Evolutionary conservation across 108 stramenopile species (phyloP).

Genomic region (Skeletonema menzelii): DNA sequence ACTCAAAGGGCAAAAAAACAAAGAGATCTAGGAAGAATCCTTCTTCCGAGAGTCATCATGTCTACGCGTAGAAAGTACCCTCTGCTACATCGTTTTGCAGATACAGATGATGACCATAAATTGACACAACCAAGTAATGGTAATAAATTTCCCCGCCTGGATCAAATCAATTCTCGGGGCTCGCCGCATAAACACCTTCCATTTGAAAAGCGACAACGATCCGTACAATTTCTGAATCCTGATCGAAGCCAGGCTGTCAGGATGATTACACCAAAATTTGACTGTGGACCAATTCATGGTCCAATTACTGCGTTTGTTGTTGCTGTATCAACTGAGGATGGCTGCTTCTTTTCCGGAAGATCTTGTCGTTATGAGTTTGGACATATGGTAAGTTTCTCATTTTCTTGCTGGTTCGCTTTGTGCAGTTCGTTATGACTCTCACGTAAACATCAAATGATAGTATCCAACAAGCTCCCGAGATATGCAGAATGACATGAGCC

Average conservation of each 20-base stretch:
- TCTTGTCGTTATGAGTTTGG: slow-evolving; percentile 74
- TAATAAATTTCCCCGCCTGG: neutral
- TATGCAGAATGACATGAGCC: slow-evolving; percentile 56
- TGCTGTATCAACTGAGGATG: slow-evolving; percentile 86
- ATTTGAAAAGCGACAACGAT: slow-evolving; percentile 43
- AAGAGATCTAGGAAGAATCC: slow-evolving; percentile 10
- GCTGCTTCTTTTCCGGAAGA: slow-evolving; percentile 81
- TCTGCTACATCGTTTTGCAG: slow-evolving; percentile 33
- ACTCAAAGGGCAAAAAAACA: slow-evolving; percentile 13
- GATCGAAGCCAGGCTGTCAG: slow-evolving; percentile 61
- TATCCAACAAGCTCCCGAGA: slow-evolving; percentile 52
- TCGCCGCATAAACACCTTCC: slow-evolving; percentile 8
- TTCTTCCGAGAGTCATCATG: slow-evolving; percentile 37
- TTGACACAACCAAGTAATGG: neutral
- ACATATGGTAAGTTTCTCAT: slow-evolving; percentile 40
- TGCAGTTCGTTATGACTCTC: neutral
- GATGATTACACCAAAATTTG: slow-evolving; percentile 75
- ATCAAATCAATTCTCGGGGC: neutral
- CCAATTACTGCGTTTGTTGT: slow-evolving; percentile 81
- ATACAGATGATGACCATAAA: slow-evolving; percentile 19
- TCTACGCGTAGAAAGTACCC: slow-evolving; percentile 36
- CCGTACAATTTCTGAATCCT: slow-evolving; percentile 78
- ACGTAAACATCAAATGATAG: neutral
- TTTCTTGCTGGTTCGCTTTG: neutral
- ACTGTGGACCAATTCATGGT: slow-evolving; percentile 58